Evolutionary conservation across 371 early-diverging fungal genomes (phyloP).

Genomic region (Rhizopus sp.): DNA sequence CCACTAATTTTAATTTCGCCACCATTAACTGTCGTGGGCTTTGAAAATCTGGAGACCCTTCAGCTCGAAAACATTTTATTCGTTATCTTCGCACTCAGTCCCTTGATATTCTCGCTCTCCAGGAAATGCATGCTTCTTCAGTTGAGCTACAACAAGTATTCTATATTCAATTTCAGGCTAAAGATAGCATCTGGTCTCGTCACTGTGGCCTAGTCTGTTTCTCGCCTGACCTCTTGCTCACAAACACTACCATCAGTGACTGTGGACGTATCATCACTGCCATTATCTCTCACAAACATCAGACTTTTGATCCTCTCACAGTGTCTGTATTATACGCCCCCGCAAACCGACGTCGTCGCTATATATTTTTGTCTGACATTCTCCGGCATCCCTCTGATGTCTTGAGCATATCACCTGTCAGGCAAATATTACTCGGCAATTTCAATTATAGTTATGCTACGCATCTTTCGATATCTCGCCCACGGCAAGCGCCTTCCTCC

Average conservation of each 20-base stretch:
- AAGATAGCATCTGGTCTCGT: slow-evolving; percentile 2
- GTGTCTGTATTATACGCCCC: slow-evolving; percentile 5
- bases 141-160: background rate
- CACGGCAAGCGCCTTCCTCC: slow-evolving; percentile 1
- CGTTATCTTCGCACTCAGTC: slow-evolving; percentile 11
- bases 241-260: background rate
- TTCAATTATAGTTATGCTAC: slow-evolving; percentile 12
- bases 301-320: slow-evolving; percentile 7
- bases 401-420: no score
- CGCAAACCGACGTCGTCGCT: background rate
- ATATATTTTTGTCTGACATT: background rate
- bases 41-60: background rate
- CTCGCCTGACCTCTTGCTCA: slow-evolving; percentile 4
- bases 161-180: slow-evolving; percentile 9
- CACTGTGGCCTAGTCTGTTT: slow-evolving; percentile 12
- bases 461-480: background rate
- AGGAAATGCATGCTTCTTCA: slow-evolving; percentile 10
- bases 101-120: slow-evolving; percentile 8
- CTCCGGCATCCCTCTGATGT: background rate
- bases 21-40: no score
- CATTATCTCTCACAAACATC: slow-evolving; percentile 10
- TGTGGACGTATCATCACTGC: slow-evolving; percentile 6
- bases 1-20: no score
- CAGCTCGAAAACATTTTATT: slow-evolving; percentile 3
- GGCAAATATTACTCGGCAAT: slow-evolving; percentile 12